These are phyloP conservation scores for Rhodotorula sp. DNA, from an alignment of 1,284 basidiomycete genomes.

Conservation along the genomic window DNA sequence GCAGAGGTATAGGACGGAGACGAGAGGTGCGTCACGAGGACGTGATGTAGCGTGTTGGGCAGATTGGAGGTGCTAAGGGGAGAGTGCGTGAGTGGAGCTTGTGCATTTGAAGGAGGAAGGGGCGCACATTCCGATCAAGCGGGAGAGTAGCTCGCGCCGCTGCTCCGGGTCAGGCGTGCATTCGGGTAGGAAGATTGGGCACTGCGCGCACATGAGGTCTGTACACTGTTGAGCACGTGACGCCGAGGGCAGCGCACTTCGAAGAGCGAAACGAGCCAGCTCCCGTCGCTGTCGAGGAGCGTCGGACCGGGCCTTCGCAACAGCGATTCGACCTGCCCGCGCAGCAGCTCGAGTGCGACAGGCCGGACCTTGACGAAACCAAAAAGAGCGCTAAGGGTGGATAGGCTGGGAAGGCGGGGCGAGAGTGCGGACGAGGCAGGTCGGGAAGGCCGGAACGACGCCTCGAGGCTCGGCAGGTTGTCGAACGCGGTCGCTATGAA, in stretches of 20 bases:
- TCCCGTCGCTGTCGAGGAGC: constrained; percentile 18
- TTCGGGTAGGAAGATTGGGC: constrained; percentile 10
- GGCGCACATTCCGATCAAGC: constrained; percentile 33
- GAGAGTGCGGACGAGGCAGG: neutral
- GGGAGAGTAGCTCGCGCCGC: constrained; percentile 10
- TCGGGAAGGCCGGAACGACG: constrained; percentile 13
- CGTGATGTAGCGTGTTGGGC: constrained; percentile 23
- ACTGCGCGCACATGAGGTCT: neutral
- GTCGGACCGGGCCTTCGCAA: constrained; percentile 24
- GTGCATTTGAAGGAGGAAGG: neutral
- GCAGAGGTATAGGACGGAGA: constrained; percentile 10
- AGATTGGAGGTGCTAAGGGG: constrained; percentile 24
- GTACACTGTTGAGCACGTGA: too few species aligned
- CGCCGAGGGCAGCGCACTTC: constrained; percentile 12
- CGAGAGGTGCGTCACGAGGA: constrained; percentile 28
- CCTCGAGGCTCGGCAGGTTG: constrained; percentile 27
- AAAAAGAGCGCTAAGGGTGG: constrained; percentile 15
- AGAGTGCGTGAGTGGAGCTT: too few species aligned
- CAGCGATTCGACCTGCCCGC: constrained; percentile 18
- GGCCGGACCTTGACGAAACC: neutral
- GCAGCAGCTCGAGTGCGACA: constrained; percentile 21
- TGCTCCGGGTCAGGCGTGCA: neutral
- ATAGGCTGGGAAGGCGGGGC: neutral
- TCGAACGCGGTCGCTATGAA: constrained; percentile 13
- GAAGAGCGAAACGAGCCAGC: constrained; percentile 28